Conservation (phyloP, 164 flowering plant species). For the Warburgia ugandensis region DNA sequence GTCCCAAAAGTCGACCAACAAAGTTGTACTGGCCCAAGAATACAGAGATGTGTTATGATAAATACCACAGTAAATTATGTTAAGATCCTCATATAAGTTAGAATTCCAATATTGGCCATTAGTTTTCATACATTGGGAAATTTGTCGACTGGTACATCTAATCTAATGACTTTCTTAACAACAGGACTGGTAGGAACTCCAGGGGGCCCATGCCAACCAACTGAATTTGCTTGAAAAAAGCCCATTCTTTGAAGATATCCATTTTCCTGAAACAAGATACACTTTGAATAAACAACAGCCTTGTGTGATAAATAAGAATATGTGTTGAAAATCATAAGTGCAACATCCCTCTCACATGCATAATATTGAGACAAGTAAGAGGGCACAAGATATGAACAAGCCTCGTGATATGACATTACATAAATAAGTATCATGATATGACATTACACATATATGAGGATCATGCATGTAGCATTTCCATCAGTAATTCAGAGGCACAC, state of each 20-base stretch:
- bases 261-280: slow-evolving; percentile 49
- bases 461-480: no score
- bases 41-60: no score
- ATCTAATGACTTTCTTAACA: slow-evolving; percentile 64
- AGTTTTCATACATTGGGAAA: slow-evolving; percentile 54
- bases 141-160: slow-evolving; percentile 82
- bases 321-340: neutral
- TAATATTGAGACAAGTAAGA: no score
- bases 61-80: no score
- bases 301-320: neutral
- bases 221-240: slow-evolving; percentile 42
- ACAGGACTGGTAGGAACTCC: slow-evolving; percentile 46
- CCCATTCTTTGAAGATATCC: slow-evolving; percentile 50
- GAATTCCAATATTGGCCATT: neutral
- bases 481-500: no score
- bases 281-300: slow-evolving; percentile 36
- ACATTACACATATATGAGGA: no score
- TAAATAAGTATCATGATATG: no score
- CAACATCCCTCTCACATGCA: neutral
- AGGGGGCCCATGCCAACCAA: slow-evolving; percentile 62
- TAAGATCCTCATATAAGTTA: no score
- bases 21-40: slow-evolving; percentile 93
- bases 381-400: no score
- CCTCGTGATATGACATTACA: no score
- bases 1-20: slow-evolving; percentile 84